phyloP scores from a whole-genome alignment of 441 rosid species.

The Adansonia madagascariensis region DNA sequence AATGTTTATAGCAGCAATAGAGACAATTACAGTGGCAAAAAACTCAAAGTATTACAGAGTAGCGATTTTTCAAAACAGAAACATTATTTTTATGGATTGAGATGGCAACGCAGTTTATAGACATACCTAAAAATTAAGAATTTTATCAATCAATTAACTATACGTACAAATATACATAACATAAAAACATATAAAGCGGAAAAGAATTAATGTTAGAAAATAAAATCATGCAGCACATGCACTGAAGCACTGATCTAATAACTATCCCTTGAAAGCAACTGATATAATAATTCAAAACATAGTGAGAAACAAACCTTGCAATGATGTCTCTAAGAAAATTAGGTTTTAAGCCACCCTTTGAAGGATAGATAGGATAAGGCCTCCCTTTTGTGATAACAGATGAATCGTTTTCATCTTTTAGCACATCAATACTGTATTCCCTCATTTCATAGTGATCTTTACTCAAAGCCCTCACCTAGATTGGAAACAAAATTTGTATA shows the following conservation, averaged over 20 bases:
- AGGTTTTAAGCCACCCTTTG: slow-evolving; percentile 86
- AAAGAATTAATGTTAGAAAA: slow-evolving; percentile 3
- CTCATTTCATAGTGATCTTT: slow-evolving; percentile 88
- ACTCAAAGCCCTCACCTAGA: slow-evolving; percentile 64
- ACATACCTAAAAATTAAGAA: not conserved
- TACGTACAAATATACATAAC: not conserved
- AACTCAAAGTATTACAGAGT: slow-evolving; percentile 4
- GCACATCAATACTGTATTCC: slow-evolving; percentile 80
- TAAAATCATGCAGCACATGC: not conserved
- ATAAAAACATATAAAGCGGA: not conserved
- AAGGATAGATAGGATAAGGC: slow-evolving; percentile 94
- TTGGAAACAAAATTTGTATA: slow-evolving; percentile 27
- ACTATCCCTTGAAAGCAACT: not conserved
- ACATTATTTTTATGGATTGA: slow-evolving; percentile 10
- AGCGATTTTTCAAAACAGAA: slow-evolving; percentile 20
- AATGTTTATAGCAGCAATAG: not conserved
- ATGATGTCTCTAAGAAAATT: slow-evolving; percentile 66
- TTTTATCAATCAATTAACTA: not conserved
- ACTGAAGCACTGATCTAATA: slow-evolving; percentile 10
- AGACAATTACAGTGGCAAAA: not conserved
- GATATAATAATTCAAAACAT: slow-evolving; percentile 16
- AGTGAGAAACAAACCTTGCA: slow-evolving; percentile 57
- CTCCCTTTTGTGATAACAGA: slow-evolving; percentile 58
- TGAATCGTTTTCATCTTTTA: slow-evolving; percentile 72
- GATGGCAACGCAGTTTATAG: slow-evolving; percentile 3